These are phyloP conservation scores for Setomelanomma holmii DNA, from an alignment of 2,329 filamentous ascomycete genomes.

Conservation along the genomic window DNA sequence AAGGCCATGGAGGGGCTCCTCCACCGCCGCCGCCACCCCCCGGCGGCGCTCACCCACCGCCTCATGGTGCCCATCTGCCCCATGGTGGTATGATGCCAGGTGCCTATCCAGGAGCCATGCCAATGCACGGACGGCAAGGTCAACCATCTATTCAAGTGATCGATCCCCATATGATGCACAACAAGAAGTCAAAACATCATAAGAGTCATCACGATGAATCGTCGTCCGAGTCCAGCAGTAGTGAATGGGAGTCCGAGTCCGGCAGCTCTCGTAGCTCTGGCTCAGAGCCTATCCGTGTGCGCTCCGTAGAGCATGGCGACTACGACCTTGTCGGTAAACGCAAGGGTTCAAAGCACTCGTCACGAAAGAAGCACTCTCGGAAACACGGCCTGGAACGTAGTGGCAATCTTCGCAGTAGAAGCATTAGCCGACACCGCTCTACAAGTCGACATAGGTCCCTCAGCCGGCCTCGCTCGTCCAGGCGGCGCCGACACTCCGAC, in stretches of 20 bases:
- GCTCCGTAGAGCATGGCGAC: constrained; percentile 26
- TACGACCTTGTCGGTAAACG: constrained; percentile 22
- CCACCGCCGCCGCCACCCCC: constrained; percentile 6
- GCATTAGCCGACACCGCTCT: not conserved
- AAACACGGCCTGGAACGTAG: not conserved
- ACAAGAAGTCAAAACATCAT: constrained; percentile 21
- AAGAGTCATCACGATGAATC: constrained; percentile 10
- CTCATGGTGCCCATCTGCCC: constrained; percentile 11
- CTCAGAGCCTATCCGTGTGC: constrained; percentile 19
- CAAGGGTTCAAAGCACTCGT: constrained; percentile 15
- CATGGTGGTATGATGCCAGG: constrained; percentile 23
- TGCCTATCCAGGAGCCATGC: constrained; percentile 14
- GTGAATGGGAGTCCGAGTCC: constrained; percentile 23
- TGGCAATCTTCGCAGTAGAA: not conserved
- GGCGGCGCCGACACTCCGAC: constrained; percentile 1
- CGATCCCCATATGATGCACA: constrained; percentile 12
- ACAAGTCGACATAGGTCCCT: not conserved
- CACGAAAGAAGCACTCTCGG: constrained; percentile 10
- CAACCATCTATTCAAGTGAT: constrained; percentile 13
- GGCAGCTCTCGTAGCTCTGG: constrained; percentile 10
- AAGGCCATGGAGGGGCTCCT: not conserved
- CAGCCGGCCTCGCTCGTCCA: not conserved
- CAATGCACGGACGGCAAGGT: constrained; percentile 9
- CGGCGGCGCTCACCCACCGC: constrained; percentile 7
- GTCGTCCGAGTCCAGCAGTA: constrained; percentile 23